Evolutionary conservation across 345 rosid species (phyloP).

Genomic region (Erucastrum elatum): DNA sequence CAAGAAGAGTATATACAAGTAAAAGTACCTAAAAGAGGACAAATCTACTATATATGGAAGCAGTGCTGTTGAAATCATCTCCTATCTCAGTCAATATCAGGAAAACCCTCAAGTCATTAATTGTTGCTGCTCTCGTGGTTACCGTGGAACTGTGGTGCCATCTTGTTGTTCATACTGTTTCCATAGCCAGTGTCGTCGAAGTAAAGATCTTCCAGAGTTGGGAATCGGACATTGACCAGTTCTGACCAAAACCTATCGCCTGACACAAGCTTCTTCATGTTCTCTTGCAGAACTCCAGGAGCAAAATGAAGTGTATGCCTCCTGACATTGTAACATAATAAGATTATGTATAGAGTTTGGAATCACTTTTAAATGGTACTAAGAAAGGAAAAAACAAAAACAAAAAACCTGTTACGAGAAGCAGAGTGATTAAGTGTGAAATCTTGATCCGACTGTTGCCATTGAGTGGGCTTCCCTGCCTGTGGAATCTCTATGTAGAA

Average conservation of each 20-base stretch:
- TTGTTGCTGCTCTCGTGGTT: too few relatives aligned
- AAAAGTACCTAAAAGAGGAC: too few relatives aligned
- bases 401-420: conserved; percentile 42
- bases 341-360: background rate
- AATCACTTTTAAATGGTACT: background rate
- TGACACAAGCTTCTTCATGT: conserved; percentile 49
- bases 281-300: conserved; percentile 50
- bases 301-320: conserved; percentile 52
- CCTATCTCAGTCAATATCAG: too few relatives aligned
- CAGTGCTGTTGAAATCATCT: too few relatives aligned
- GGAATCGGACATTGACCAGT: conserved; percentile 40
- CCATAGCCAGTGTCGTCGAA: conserved; percentile 23
- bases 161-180: background rate
- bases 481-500: conserved; percentile 48
- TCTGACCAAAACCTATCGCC: conserved; percentile 37
- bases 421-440: conserved; percentile 48
- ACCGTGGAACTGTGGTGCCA: too few relatives aligned
- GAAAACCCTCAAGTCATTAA: too few relatives aligned
- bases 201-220: conserved; percentile 25
- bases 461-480: conserved; percentile 48
- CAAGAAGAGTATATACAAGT: too few relatives aligned
- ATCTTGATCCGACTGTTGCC: conserved; percentile 42
- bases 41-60: too few relatives aligned
- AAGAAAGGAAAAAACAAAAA: background rate
- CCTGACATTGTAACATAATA: conserved; percentile 38